phyloP scores from a whole-genome alignment of 2,329 filamentous ascomycete genomes.

The Setomelanomma holmii region DNA sequence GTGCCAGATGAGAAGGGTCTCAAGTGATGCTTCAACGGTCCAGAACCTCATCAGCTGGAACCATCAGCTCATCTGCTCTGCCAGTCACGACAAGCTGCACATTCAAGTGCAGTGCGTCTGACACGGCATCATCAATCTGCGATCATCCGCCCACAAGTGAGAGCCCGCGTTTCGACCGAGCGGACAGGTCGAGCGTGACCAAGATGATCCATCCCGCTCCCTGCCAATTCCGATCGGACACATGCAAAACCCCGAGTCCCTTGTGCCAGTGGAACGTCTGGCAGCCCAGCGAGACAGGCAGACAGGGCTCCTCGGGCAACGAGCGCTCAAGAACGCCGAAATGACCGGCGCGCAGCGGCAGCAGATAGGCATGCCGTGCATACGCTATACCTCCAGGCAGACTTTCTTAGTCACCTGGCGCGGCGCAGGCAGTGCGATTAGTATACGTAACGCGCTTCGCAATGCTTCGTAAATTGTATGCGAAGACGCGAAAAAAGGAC shows the following conservation, averaged over 20 bases:
- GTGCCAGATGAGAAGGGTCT: slow-evolving; percentile 5
- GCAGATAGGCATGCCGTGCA: neutral
- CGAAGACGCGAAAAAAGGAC: slow-evolving; percentile 9
- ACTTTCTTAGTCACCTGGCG: slow-evolving; percentile 11
- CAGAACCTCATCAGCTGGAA: slow-evolving; percentile 5
- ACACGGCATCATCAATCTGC: slow-evolving; percentile 14
- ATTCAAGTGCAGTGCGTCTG: neutral
- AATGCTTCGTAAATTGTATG: slow-evolving; percentile 10
- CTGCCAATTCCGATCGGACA: slow-evolving; percentile 13
- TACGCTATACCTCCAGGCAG: slow-evolving; percentile 12
- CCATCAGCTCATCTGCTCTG: slow-evolving; percentile 3
- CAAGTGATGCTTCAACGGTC: slow-evolving; percentile 4
- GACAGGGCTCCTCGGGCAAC: slow-evolving; percentile 7
- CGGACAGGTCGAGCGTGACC: slow-evolving; percentile 15
- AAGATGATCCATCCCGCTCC: slow-evolving; percentile 8
- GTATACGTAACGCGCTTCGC: slow-evolving; percentile 8
- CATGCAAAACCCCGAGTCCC: slow-evolving; percentile 10
- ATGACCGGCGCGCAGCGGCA: slow-evolving; percentile 9
- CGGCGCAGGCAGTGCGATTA: slow-evolving; percentile 3
- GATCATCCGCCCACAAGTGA: slow-evolving; percentile 17
- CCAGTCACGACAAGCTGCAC: neutral
- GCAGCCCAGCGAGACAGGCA: too few relatives aligned
- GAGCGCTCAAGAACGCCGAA: slow-evolving; percentile 7
- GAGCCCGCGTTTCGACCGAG: slow-evolving; percentile 32
- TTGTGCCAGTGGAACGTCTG: neutral